Percentiles rank a stretch among this genome's conserved stretches.
phyloP scores from a whole-genome alignment of 2,329 filamentous ascomycete genomes.

The Escovopsis weberi region DNA sequence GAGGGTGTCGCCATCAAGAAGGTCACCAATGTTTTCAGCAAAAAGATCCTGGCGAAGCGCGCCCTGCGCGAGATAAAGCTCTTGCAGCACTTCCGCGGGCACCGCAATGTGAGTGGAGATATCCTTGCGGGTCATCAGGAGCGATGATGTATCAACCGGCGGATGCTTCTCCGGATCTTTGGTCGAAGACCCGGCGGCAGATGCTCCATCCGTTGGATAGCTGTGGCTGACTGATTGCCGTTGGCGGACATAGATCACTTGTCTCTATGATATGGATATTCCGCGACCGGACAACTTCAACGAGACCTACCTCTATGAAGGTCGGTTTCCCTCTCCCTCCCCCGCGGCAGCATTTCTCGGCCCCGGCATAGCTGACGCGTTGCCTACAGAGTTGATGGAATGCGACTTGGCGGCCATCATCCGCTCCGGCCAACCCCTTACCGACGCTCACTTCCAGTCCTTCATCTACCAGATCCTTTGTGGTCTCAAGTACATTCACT shows the following conservation, averaged over 20 bases:
- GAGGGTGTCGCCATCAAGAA: conserved; percentile 99
- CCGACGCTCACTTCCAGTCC: conserved; percentile 97
- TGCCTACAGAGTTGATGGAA: conserved; percentile 81
- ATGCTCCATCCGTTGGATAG: too few species aligned
- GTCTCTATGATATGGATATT: conserved; percentile 98
- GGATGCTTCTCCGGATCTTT: too few species aligned
- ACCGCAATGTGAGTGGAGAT: conserved; percentile 54
- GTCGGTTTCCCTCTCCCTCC: conserved; percentile 32
- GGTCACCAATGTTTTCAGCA: conserved; percentile 99
- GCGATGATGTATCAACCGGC: too few species aligned
- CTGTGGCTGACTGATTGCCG: background rate
- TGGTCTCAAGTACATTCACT: conserved; percentile 98
- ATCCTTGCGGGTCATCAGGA: too few species aligned
- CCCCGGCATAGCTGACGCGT: background rate
- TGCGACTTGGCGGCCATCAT: conserved; percentile 98
- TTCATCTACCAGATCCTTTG: conserved; percentile 99
- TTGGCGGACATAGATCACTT: conserved; percentile 63
- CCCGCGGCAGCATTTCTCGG: too few species aligned
- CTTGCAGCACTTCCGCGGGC: conserved; percentile 88
- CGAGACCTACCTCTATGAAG: conserved; percentile 97
- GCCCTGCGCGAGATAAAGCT: conserved; percentile 97
- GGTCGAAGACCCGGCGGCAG: too few species aligned
- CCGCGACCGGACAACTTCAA: conserved; percentile 96
- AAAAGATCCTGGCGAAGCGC: conserved; percentile 98
- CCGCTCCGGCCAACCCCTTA: conserved; percentile 88